A percentile compares a stretch with the other conserved stretches of the same genome.
phyloP scores from a whole-genome alignment of 352 stramenopile species.

The Nothophytophthora sp. region DNA sequence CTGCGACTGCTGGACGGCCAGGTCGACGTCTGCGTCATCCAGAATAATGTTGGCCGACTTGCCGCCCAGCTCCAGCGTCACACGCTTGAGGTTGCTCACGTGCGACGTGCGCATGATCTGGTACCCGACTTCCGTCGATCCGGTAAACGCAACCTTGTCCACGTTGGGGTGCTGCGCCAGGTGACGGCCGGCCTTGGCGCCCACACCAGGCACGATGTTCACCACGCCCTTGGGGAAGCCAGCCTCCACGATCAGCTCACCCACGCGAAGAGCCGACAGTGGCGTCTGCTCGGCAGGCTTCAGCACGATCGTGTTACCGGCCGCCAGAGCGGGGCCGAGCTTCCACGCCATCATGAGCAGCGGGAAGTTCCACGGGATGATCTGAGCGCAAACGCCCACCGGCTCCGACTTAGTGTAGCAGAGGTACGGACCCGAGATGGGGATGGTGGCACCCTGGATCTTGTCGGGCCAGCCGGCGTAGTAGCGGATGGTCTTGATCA shows the following conservation, averaged over 20 bases:
- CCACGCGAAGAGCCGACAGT: constrained; percentile 89
- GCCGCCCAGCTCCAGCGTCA: constrained; percentile 75
- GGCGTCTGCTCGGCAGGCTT: constrained; percentile 96
- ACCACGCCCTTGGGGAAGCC: constrained; percentile 80
- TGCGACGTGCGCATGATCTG: constrained; percentile 52
- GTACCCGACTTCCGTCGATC: constrained; percentile 53
- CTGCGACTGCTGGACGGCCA: constrained; percentile 45
- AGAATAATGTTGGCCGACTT: constrained; percentile 80
- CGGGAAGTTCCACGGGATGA: constrained; percentile 98
- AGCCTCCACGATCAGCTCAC: constrained; percentile 76
- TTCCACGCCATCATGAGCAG: constrained; percentile 96
- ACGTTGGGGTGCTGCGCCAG: constrained; percentile 44
- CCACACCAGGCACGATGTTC: constrained; percentile 74
- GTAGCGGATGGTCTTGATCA: constrained; percentile 87
- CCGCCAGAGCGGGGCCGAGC: constrained; percentile 83
- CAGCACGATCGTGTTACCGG: constrained; percentile 92
- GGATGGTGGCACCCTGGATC: constrained; percentile 70
- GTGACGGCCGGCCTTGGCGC: constrained; percentile 34
- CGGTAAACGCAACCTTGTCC: constrained; percentile 83
- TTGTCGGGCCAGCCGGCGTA: constrained; percentile 91
- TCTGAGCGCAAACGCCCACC: constrained; percentile 90
- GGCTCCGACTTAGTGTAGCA: constrained; percentile 71
- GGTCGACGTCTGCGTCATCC: constrained; percentile 63
- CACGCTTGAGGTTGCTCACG: constrained; percentile 66
- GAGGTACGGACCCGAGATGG: constrained; percentile 40